Evolutionary conservation across 192 early-diverging fungal genomes (phyloP).

Genomic region (Backusella liffmaniae): DNA sequence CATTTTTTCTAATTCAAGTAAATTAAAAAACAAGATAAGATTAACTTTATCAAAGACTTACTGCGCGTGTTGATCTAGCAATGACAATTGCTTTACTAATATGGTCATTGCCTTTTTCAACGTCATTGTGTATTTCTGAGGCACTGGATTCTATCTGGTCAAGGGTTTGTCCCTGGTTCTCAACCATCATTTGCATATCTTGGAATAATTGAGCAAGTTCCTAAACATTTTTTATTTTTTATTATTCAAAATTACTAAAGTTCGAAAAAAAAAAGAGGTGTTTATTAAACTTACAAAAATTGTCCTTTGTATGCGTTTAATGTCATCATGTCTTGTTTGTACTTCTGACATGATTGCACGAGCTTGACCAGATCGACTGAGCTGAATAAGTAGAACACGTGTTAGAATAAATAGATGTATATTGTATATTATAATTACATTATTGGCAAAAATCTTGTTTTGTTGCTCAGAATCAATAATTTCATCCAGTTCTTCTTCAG

Average conservation of each 20-base stretch:
- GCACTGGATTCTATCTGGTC: slow-evolving; percentile 68
- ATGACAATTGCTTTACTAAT: slow-evolving; percentile 28
- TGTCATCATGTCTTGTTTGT: slow-evolving; percentile 80
- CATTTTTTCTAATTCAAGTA: slow-evolving; percentile 38
- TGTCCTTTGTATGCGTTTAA: slow-evolving; percentile 82
- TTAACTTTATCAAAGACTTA: slow-evolving; percentile 5
- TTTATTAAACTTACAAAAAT: slow-evolving; percentile 60
- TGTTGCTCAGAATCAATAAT: slow-evolving; percentile 69
- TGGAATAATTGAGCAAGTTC: slow-evolving; percentile 87
- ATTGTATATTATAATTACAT: slow-evolving; percentile 39
- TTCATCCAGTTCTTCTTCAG: slow-evolving; percentile 67
- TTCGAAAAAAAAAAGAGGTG: neutral
- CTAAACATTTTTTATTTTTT: slow-evolving; percentile 31
- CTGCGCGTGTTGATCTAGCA: slow-evolving; percentile 30
- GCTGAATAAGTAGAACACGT: slow-evolving; percentile 58
- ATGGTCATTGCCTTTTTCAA: slow-evolving; percentile 29
- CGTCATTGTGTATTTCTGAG: slow-evolving; percentile 10
- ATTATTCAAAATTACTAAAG: neutral
- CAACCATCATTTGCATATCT: slow-evolving; percentile 83
- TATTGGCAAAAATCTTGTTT: slow-evolving; percentile 75
- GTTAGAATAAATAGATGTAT: neutral
- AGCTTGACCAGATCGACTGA: slow-evolving; percentile 71
- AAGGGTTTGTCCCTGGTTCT: slow-evolving; percentile 71
- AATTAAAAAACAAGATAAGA: neutral
- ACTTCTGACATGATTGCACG: slow-evolving; percentile 76